Evolutionary conservation across 1,139 yeast genomes (phyloP).

Genomic region (Sugiyamaella paludigena): DNA sequence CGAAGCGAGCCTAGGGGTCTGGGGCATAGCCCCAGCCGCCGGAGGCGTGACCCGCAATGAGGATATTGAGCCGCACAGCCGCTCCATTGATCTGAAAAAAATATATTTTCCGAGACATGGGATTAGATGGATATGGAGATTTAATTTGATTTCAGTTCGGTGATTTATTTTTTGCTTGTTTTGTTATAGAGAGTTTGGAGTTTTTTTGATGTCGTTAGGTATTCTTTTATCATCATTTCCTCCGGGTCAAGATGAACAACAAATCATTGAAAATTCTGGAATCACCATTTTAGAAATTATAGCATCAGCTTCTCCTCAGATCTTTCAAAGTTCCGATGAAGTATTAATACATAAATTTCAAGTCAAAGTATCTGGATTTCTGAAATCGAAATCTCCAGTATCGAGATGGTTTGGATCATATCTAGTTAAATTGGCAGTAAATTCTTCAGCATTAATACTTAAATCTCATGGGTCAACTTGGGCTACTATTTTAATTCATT

Average conservation of each 20-base stretch:
- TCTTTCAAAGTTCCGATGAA: slow-evolving; percentile 7
- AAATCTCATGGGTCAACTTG: slow-evolving; percentile 55
- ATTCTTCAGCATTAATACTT: slow-evolving; percentile 33
- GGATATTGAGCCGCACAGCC: too few relatives aligned
- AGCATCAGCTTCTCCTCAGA: slow-evolving; percentile 3
- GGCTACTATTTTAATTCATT: slow-evolving; percentile 53
- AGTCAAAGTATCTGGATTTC: slow-evolving; percentile 38
- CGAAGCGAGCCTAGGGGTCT: too few relatives aligned
- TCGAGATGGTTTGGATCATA: slow-evolving; percentile 38
- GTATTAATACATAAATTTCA: slow-evolving; percentile 31
- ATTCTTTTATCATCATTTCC: slow-evolving; percentile 6
- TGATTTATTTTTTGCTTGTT: neutral
- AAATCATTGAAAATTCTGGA: slow-evolving; percentile 3
- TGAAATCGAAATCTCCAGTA: slow-evolving; percentile 34
- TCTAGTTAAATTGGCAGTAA: slow-evolving; percentile 32
- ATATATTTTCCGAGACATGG: too few relatives aligned
- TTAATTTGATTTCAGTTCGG: neutral
- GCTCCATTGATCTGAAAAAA: too few relatives aligned
- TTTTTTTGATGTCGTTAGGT: slow-evolving; percentile 5
- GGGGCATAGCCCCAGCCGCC: too few relatives aligned
- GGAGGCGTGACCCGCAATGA: too few relatives aligned
- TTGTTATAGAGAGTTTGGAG: neutral
- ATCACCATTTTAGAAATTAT: slow-evolving; percentile 5
- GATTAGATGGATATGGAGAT: neutral
- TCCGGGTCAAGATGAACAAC: slow-evolving; percentile 7